Conservation (phyloP, 225 moss, liverwort and hornwort species). For the Straminergon stramineum region DNA sequence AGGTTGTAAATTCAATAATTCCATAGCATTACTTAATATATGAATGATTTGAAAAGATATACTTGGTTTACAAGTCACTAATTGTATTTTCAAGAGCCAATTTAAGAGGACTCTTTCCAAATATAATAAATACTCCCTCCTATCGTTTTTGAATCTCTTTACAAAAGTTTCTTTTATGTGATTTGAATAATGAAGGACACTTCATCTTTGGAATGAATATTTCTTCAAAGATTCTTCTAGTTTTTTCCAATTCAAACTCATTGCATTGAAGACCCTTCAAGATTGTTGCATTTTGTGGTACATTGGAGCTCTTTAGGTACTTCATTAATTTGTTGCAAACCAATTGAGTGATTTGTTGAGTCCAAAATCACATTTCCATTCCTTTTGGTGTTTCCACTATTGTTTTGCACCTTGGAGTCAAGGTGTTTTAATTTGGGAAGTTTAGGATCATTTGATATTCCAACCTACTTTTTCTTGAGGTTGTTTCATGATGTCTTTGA, state of each 20-base stretch:
- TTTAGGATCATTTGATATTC: not conserved
- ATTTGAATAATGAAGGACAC: not conserved
- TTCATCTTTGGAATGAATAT: not conserved
- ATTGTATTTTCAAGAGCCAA: not conserved
- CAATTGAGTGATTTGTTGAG: not conserved
- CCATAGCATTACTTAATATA: not conserved
- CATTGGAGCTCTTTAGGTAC: not conserved
- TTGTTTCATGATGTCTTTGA: not conserved
- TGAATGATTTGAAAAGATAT: not conserved
- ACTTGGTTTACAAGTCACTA: not conserved
- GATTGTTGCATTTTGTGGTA: not conserved
- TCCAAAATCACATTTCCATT: not conserved
- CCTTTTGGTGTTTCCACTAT: not conserved
- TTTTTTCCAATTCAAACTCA: not conserved
- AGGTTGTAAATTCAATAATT: not conserved
- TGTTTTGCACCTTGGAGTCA: not conserved
- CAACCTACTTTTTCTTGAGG: not conserved
- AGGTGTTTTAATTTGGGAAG: not conserved
- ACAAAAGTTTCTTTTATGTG: not conserved
- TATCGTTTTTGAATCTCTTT: not conserved
- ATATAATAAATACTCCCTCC: not conserved
- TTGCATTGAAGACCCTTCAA: no score
- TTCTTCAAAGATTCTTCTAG: not conserved
- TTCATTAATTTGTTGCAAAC: not conserved
- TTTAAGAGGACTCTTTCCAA: not conserved